These are phyloP conservation scores for Candida silvicultrix DNA, from an alignment of 805 yeast genomes.

Conservation along the genomic window DNA sequence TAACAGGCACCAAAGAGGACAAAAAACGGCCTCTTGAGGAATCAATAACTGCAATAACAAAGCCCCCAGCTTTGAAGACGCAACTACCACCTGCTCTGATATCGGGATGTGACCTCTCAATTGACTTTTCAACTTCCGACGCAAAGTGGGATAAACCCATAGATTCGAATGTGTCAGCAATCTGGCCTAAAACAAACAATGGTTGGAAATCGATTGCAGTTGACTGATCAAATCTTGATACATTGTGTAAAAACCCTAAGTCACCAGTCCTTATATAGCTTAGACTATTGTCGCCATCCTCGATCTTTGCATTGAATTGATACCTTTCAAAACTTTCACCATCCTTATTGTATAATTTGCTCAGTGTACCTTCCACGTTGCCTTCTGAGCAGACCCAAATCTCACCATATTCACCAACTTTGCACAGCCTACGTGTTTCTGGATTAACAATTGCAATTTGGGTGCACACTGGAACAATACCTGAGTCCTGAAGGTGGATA, in stretches of 20 bases:
- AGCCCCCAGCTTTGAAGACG: slow-evolving; percentile 77
- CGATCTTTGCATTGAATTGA: slow-evolving; percentile 60
- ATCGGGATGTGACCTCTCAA: slow-evolving; percentile 44
- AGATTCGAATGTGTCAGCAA: slow-evolving; percentile 84
- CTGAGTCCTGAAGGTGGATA: slow-evolving; percentile 83
- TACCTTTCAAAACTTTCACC: slow-evolving; percentile 14
- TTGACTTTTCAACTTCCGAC: slow-evolving; percentile 67
- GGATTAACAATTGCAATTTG: slow-evolving; percentile 95
- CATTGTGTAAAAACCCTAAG: slow-evolving; percentile 83
- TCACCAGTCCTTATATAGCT: slow-evolving; percentile 87
- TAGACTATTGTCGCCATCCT: slow-evolving; percentile 54
- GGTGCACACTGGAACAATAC: slow-evolving; percentile 92
- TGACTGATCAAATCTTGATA: slow-evolving; percentile 39
- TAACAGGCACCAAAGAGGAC: slow-evolving; percentile 76
- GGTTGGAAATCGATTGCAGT: slow-evolving; percentile 54
- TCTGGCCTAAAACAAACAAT: slow-evolving; percentile 75
- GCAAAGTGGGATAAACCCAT: slow-evolving; percentile 92
- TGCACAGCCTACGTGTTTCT: slow-evolving; percentile 73
- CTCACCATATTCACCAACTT: slow-evolving; percentile 91
- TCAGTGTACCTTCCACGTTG: slow-evolving; percentile 51
- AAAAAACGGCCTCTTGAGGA: slow-evolving; percentile 40
- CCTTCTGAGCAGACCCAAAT: slow-evolving; percentile 95
- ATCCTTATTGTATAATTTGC: slow-evolving; percentile 37
- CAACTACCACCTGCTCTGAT: slow-evolving; percentile 53
- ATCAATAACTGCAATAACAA: slow-evolving; percentile 71